Percentiles rank a stretch among this genome's conserved stretches.
These are phyloP conservation scores for Talaromyces rugulosus DNA, from an alignment of 2,329 filamentous ascomycete genomes.

Conservation along the genomic window DNA sequence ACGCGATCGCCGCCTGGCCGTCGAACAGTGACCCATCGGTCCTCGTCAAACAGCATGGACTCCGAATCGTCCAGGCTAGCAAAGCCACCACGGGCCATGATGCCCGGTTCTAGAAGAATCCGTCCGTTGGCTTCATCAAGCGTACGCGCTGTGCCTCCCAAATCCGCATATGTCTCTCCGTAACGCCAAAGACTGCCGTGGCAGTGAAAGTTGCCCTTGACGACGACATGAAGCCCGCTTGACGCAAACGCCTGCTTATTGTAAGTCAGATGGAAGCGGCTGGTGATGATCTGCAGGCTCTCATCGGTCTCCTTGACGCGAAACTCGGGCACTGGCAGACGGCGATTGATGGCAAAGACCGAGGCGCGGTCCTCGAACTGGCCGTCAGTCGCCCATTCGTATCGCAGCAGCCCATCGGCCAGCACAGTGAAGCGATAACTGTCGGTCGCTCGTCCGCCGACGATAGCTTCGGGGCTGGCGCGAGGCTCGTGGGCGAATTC, in stretches of 20 bases:
- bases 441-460: slow-evolving; percentile 33
- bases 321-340: slow-evolving; percentile 47
- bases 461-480: slow-evolving; percentile 43
- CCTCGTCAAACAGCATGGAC: slow-evolving; percentile 54
- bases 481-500: slow-evolving; percentile 24
- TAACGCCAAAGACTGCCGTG: slow-evolving; percentile 51
- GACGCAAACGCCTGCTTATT: slow-evolving; percentile 54
- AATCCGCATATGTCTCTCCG: slow-evolving; percentile 39
- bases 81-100: slow-evolving; percentile 50
- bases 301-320: slow-evolving; percentile 44
- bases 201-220: slow-evolving; percentile 40
- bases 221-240: slow-evolving; percentile 45
- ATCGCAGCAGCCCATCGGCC: slow-evolving; percentile 54
- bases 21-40: slow-evolving; percentile 51
- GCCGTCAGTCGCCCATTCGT: slow-evolving; percentile 59
- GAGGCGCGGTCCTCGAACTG: slow-evolving; percentile 61
- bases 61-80: slow-evolving; percentile 52
- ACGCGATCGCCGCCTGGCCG: slow-evolving; percentile 40
- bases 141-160: slow-evolving; percentile 51
- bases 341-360: slow-evolving; percentile 56
- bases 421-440: slow-evolving; percentile 60
- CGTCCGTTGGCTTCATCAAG: slow-evolving; percentile 53
- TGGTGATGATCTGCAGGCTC: slow-evolving; percentile 53
- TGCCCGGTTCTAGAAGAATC: slow-evolving; percentile 46
- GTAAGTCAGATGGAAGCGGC: slow-evolving; percentile 54